phyloP scores from a whole-genome alignment of 345 rosid species.

The Arabidopsis thaliana region TAIR10.1 NC_003075.7:15654501-15655000 shows the following conservation, averaged over 20 bases:
- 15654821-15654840: conserved; percentile 93
- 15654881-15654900: conserved; percentile 65
- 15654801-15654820: conserved; percentile 75
- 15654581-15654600: conserved; percentile 60
- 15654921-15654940: conserved; percentile 85
- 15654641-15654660: conserved; percentile 83
- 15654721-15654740: conserved; percentile 73
- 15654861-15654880: conserved; percentile 74
- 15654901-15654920: conserved; percentile 73
- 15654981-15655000: conserved; percentile 64
- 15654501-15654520: conserved; percentile 66
- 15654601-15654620: conserved; percentile 84
- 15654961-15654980: conserved; percentile 68
- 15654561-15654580: conserved; percentile 65
- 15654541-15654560: conserved; percentile 82
- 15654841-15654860: conserved; percentile 82
- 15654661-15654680: conserved; percentile 67
- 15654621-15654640: conserved; percentile 86
- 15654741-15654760: conserved; percentile 76
- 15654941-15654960: conserved; percentile 71
- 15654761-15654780: conserved; percentile 64
- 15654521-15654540: conserved; percentile 96
- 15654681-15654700: conserved; percentile 59
- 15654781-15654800: conserved; percentile 61
- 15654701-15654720: conserved; percentile 86